Evolutionary conservation across 495 filamentous ascomycete genomes (phyloP).

Genomic region (Oleoguttula mirabilis): DNA sequence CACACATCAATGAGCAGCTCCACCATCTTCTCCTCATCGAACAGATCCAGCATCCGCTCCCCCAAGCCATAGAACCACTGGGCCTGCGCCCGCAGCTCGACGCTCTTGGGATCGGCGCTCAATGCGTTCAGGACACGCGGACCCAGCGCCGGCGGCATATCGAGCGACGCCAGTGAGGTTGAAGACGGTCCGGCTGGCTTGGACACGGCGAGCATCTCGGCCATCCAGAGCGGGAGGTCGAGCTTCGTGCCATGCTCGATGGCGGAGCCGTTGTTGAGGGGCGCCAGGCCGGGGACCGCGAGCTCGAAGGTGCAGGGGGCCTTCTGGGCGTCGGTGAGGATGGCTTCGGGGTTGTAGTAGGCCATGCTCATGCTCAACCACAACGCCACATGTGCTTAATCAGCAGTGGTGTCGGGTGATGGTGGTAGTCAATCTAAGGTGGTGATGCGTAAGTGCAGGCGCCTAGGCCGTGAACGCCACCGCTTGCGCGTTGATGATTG

Average conservation of each 20-base stretch:
- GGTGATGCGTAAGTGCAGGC: no score
- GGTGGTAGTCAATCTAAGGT: no score
- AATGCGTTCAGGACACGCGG: conserved; percentile 79
- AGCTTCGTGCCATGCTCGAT: conserved; percentile 71
- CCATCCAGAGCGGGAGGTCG: conserved; percentile 89
- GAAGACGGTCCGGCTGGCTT: conserved; percentile 17
- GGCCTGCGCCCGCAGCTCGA: conserved; percentile 70
- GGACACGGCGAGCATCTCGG: conserved; percentile 83
- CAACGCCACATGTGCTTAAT: no score
- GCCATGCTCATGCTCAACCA: no score
- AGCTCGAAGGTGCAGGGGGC: conserved; percentile 88
- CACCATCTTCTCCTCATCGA: conserved; percentile 80
- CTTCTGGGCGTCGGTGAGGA: conserved; percentile 91
- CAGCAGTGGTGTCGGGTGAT: no score
- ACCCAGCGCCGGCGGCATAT: conserved; percentile 65
- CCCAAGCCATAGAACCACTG: conserved; percentile 80
- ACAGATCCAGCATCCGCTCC: conserved; percentile 73
- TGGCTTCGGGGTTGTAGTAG: conserved; percentile 91
- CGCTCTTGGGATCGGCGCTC: conserved; percentile 75
- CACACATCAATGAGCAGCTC: conserved; percentile 59
- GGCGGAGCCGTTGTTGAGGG: conserved; percentile 63
- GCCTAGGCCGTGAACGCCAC: no score
- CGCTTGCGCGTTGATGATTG: no score
- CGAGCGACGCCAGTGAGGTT: conserved; percentile 55
- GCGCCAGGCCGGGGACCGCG: conserved; percentile 72